These are phyloP conservation scores for Limnanthes douglasii DNA, from an alignment of 345 rosid species.

Conservation along the genomic window DNA sequence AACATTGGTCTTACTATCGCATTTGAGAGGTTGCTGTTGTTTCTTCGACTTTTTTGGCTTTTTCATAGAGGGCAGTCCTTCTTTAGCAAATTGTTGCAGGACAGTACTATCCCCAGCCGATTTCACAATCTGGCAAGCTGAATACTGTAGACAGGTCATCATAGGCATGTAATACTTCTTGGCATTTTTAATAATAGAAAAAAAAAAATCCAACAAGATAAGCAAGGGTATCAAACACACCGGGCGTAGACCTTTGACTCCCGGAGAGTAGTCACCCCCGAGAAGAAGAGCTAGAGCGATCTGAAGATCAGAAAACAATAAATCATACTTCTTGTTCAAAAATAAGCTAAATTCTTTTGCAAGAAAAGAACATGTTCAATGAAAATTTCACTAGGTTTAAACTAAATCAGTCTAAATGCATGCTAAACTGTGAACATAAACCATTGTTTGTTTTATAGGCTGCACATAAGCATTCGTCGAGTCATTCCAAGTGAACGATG, in stretches of 20 bases:
- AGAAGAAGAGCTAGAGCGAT: conserved; percentile 77
- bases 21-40: conserved; percentile 12
- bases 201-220: neutral
- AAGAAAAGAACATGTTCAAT: no score
- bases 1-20: conserved; percentile 16
- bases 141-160: conserved; percentile 30
- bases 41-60: conserved; percentile 38
- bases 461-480: no score
- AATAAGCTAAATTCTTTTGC: no score
- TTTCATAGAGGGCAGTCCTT: conserved; percentile 40
- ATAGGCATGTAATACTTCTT: conserved; percentile 1
- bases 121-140: conserved; percentile 69
- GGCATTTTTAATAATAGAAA: neutral
- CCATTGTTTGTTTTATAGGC: no score
- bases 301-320: conserved; percentile 19
- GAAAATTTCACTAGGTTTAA: no score
- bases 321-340: no score
- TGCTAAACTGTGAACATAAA: no score
- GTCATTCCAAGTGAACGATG: no score
- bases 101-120: conserved; percentile 47
- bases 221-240: conserved; percentile 26
- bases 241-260: conserved; percentile 73
- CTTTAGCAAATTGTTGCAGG: conserved; percentile 38
- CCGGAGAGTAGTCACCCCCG: conserved; percentile 80
- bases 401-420: no score